These are phyloP conservation scores for Trichosporon coremiiforme DNA, from an alignment of 1,284 basidiomycete genomes.

Conservation along the genomic window DNA sequence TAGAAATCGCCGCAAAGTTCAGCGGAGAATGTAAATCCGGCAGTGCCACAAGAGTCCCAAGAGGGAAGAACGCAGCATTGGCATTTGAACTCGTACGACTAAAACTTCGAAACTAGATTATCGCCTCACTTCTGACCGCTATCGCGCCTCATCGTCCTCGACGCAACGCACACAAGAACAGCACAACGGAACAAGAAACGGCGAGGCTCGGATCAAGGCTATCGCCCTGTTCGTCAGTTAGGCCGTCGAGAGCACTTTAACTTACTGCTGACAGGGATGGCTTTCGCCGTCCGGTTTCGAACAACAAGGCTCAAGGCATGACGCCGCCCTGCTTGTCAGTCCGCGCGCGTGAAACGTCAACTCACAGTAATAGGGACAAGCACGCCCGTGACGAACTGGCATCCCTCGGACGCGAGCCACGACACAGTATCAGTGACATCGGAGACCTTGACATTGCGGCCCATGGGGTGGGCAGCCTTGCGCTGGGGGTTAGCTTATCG, in stretches of 20 bases:
- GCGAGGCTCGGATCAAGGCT: too few relatives aligned
- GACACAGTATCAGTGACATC: constrained; percentile 7
- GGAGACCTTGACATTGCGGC: constrained; percentile 7
- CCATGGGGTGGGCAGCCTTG: constrained; percentile 5
- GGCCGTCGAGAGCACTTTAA: too few relatives aligned
- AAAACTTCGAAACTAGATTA: too few relatives aligned
- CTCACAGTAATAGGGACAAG: constrained; percentile 17
- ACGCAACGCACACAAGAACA: not conserved
- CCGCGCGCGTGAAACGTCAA: not conserved
- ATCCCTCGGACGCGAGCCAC: constrained; percentile 12
- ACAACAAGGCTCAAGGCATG: not conserved
- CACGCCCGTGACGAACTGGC: constrained; percentile 14
- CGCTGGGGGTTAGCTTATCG: not conserved
- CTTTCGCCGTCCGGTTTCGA: too few relatives aligned
- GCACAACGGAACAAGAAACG: too few relatives aligned
- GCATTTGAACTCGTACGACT: too few relatives aligned
- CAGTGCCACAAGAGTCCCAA: too few relatives aligned
- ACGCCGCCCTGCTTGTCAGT: constrained; percentile 13
- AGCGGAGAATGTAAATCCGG: too few relatives aligned
- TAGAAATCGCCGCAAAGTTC: too few relatives aligned
- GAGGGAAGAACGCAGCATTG: too few relatives aligned
- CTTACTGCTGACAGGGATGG: too few relatives aligned
- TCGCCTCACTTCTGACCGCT: not conserved
- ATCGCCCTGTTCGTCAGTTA: too few relatives aligned
- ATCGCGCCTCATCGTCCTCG: not conserved